Conservation (phyloP, 2,329 filamentous ascomycete genomes). For the Talaromyces sp. region DNA sequence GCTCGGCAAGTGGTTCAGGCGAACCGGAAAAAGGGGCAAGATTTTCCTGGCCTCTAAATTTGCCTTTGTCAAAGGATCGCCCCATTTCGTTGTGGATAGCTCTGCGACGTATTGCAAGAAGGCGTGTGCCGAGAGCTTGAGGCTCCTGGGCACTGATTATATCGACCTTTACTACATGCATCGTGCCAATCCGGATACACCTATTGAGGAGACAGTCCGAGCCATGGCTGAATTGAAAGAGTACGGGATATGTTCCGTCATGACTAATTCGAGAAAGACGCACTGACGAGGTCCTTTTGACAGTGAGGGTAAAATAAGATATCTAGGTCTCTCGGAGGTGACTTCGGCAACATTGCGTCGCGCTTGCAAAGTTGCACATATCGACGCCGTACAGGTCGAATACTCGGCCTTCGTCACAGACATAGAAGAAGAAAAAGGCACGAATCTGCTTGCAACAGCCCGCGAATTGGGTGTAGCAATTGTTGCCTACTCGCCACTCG, state of each 20-base stretch:
- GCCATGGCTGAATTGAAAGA: conserved; percentile 44
- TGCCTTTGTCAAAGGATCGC: conserved; percentile 28
- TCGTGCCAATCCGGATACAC: conserved; percentile 38
- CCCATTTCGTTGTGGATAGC: conserved; percentile 29
- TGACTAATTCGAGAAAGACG: not conserved
- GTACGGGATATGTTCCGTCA: not conserved
- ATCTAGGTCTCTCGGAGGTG: conserved; percentile 52
- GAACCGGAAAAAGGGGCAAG: conserved; percentile 28
- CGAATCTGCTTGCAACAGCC: conserved; percentile 34
- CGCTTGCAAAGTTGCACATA: conserved; percentile 48
- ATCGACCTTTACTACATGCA: conserved; percentile 52
- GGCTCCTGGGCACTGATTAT: conserved; percentile 38
- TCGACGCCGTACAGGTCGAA: conserved; percentile 54
- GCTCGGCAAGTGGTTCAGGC: conserved; percentile 15
- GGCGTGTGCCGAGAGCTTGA: conserved; percentile 42
- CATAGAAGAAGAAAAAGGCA: conserved; percentile 42
- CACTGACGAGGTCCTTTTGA: not conserved
- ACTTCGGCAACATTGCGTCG: conserved; percentile 49
- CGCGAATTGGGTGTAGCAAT: conserved; percentile 44
- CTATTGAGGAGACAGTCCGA: conserved; percentile 40
- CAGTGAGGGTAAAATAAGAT: conserved; percentile 52
- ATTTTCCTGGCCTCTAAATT: conserved; percentile 56
- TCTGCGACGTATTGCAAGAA: conserved; percentile 29
- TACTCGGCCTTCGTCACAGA: conserved; percentile 50
- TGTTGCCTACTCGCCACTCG: conserved; percentile 38